Base-by-base conservation (phyloP, 306 rosid species). In the Vigna angularis region DNA sequence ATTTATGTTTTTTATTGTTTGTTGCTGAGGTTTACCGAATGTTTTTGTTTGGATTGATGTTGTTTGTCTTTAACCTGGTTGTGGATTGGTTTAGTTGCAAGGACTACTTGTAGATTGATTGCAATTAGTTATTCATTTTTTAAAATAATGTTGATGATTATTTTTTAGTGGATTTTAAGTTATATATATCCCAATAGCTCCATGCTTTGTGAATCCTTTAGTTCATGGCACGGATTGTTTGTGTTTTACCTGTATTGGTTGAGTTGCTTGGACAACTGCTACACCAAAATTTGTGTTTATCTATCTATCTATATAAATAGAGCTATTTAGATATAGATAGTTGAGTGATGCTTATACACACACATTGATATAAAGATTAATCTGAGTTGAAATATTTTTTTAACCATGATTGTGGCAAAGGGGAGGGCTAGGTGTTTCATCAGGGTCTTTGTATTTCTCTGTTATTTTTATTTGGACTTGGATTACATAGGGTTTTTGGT, bases 221-320 rank as follows among this genome's bases (percentile, higher is more conserved):
- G 32, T 61, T 15, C 9, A 36, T 58, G 28, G 42, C 5, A 9
- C 28, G 30, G 9, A 45, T 47, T 10, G 47, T 62, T 71, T 71
- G 64, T 71, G 10, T 51, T 71, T 71, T 17, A 51, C 20, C 20
- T 70, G 44, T 30, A 70, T 50, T 70, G 75, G 50, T 34, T 70
- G 17, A 34, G 18, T 49, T 51, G 45, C 12, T 20, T 24, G 32
- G 34, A 66, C 71, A 3, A 40, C 69, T 16, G 49, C 70, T 36
- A 36, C 40, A 15, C 44, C 44, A 42, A 42, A 1, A 9, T 42
- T 10, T 9, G 14, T 42, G 13, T 42, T 42, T 42, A 42, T 9
- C 48, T 9, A 9, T 42, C 44, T 4, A 1, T 57, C 63, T 56
- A 56, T 22, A 26, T 2, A 26, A 26, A 26, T 2, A 26, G 28